Base-by-base conservation (phyloP, 2,329 filamentous ascomycete genomes). In the Alternaria triticina region DNA sequence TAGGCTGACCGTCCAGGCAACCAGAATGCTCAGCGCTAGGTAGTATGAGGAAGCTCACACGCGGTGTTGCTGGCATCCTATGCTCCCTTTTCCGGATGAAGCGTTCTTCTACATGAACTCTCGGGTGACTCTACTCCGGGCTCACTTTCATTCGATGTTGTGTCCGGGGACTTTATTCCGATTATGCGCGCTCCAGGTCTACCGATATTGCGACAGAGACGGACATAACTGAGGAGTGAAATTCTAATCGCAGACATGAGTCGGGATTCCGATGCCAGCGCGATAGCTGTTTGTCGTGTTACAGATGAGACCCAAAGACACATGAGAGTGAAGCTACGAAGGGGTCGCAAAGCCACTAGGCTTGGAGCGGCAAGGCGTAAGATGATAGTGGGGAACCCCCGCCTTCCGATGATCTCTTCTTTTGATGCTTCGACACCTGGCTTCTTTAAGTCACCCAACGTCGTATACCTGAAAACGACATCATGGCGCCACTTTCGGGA, bases 21-120 rank as follows among this genome's bases (percentile, higher is more conserved):
- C 43, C 57, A 52, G 9, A 30, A 23, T 22, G 13, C 17, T 54
- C 12, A 30, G 43, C 59, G 23, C 59, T 62, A 62, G 49, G 12
- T 33, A 27, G 23, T 11, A 62, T 59, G 5, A 27, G 47, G 59
- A 54, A 59, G 59, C 59, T 62, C 54, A 7, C 3, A 20, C 7
- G 9, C 6, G 4, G 33, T 13, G 33, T 17, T 20, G 8, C 17
- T 17, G 8, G 17, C 46, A 58, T 44, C 8, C n/a, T 33, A 6
- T 9, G 11, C 3, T 17, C 5, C 6, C n/a, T 9, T 13, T 15
- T 12, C 49, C 23, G 15, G 23, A 51, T 44, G 15, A 6, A 22
- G 45, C 40, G 23, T 5, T 11, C 10, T 23, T 47, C 15, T 25
- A 17, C 8, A 23, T 36, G 27, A n/a, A 11, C n/a, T 33, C 23